Conservation (phyloP, 2,329 filamentous ascomycete genomes). For the Tolypocladium album region DNA sequence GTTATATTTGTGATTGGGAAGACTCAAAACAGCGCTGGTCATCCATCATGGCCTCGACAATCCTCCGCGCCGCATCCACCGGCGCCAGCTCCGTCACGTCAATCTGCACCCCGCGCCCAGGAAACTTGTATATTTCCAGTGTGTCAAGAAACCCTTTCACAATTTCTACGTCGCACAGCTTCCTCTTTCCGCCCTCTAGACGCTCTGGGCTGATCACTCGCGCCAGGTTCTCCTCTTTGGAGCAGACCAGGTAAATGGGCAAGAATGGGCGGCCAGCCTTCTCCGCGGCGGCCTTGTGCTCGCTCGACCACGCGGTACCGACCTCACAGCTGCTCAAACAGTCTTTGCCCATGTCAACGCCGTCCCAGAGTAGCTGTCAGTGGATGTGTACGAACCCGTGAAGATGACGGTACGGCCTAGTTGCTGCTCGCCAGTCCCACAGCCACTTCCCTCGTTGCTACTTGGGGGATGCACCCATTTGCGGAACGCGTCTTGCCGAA, state of each 20-base stretch:
- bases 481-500: slow-evolving; percentile 4
- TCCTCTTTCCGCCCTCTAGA: neutral
- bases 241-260: neutral
- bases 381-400: neutral
- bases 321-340: neutral
- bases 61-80: slow-evolving; percentile 7
- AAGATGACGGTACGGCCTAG: neutral
- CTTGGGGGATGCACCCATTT: neutral
- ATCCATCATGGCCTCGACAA: slow-evolving; percentile 4
- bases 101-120: slow-evolving; percentile 9
- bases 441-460: neutral
- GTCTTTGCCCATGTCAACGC: neutral
- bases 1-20: too few relatives aligned
- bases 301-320: neutral
- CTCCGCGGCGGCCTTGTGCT: neutral
- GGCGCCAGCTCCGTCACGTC: slow-evolving; percentile 15
- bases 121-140: slow-evolving; percentile 10
- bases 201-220: neutral
- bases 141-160: neutral
- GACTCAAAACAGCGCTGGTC: neutral
- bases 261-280: neutral
- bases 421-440: neutral
- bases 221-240: neutral
- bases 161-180: neutral
- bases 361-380: neutral